phyloP scores from a whole-genome alignment of 1,139 yeast species.

The Blastobotrys raffinosifermentans region DNA sequence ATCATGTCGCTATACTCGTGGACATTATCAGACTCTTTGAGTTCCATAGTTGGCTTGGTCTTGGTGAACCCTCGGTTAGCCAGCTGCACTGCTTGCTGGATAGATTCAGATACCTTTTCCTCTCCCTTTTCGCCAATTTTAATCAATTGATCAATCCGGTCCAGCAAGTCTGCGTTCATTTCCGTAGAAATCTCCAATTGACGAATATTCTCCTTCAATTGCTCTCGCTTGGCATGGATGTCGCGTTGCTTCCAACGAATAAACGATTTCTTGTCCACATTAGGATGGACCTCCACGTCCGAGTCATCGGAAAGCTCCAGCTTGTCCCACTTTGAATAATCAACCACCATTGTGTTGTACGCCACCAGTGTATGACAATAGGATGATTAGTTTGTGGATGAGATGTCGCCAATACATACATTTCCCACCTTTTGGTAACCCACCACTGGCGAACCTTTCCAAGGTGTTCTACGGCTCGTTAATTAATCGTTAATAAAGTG shows the following conservation, averaged over 20 bases:
- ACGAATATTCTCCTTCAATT: slow-evolving; percentile 69
- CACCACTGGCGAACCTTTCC: no score
- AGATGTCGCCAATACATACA: no score
- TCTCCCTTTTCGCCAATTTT: slow-evolving; percentile 23
- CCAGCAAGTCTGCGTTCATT: slow-evolving; percentile 73
- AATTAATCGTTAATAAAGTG: no score
- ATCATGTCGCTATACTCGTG: slow-evolving; percentile 91
- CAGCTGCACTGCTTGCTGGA: slow-evolving; percentile 30
- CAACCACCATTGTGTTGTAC: slow-evolving; percentile 50
- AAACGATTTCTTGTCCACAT: slow-evolving; percentile 89
- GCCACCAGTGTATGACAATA: no score
- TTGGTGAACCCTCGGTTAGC: slow-evolving; percentile 24
- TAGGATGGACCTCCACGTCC: slow-evolving; percentile 95
- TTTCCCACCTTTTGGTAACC: no score
- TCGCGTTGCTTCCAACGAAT: slow-evolving; percentile 97
- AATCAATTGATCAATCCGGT: slow-evolving; percentile 62
- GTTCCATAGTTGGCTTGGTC: slow-evolving; percentile 37
- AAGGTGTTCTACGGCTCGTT: no score
- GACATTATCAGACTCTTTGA: slow-evolving; percentile 49
- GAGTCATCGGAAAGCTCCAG: slow-evolving; percentile 94
- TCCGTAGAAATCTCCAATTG: slow-evolving; percentile 64
- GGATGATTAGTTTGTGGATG: no score
- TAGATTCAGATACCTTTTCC: slow-evolving; percentile 31
- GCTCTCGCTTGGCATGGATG: slow-evolving; percentile 86
- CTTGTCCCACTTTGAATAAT: slow-evolving; percentile 97